Percentiles rank a stretch among this genome's conserved stretches.
Conservation (phyloP, 352 stramenopile genomes). For the Globisporangium uncinulatum region DNA sequence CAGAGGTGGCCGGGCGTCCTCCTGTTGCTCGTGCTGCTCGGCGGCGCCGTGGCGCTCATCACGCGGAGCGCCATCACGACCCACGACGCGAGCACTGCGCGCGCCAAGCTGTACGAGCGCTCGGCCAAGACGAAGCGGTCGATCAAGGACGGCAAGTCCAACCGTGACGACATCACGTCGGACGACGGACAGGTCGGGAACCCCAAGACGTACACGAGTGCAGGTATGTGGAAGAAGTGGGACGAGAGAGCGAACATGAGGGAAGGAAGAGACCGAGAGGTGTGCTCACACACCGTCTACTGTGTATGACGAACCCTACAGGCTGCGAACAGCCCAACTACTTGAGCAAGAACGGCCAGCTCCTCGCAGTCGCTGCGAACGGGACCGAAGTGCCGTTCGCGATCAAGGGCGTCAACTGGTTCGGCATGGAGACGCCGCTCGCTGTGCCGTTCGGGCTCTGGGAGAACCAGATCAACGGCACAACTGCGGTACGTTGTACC, state of each 20-base stretch:
- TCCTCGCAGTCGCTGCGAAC: constrained; percentile 23
- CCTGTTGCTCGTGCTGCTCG: constrained; percentile 22
- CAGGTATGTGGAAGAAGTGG: too few relatives aligned
- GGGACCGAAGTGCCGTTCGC: constrained; percentile 44
- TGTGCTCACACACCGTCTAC: background rate
- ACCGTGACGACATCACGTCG: constrained; percentile 28
- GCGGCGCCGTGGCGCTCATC: constrained; percentile 14
- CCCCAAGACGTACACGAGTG: constrained; percentile 34
- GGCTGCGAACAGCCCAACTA: constrained; percentile 62
- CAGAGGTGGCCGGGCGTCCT: constrained; percentile 28
- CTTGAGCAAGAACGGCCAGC: constrained; percentile 21
- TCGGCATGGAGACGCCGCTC: constrained; percentile 60
- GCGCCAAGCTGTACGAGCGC: constrained; percentile 8
- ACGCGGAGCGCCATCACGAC: constrained; percentile 8
- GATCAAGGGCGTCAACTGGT: constrained; percentile 74
- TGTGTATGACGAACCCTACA: too few relatives aligned
- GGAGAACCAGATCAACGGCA: constrained; percentile 67
- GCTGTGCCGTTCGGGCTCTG: constrained; percentile 31
- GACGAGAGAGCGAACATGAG: too few relatives aligned
- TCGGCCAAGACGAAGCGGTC: constrained; percentile 8
- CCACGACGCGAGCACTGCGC: constrained; percentile 7
- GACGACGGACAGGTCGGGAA: constrained; percentile 48
- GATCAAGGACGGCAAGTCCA: constrained; percentile 22
- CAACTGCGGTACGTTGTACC: constrained; percentile 36
- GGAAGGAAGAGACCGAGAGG: too few relatives aligned